phyloP scores from a whole-genome alignment of 2,329 filamentous ascomycete genomes.

The Claviceps sp. region DNA sequence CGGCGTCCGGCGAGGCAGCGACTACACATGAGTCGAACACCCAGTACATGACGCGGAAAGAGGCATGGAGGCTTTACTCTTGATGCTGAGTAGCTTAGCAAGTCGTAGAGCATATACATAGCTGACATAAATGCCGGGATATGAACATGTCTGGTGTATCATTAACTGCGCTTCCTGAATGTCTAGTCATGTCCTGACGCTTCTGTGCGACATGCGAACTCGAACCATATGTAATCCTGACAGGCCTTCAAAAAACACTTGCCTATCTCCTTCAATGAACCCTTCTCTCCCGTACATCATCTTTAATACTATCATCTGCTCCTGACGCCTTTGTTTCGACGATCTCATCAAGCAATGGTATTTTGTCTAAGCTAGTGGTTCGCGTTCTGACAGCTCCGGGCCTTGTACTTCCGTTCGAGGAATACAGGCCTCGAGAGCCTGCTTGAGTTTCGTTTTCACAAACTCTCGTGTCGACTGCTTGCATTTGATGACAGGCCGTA shows the following conservation, averaged over 20 bases:
- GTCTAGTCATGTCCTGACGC: not conserved
- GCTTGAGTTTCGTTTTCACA: not conserved
- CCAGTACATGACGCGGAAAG: not conserved
- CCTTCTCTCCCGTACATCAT: slow-evolving; percentile 35
- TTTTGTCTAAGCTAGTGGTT: slow-evolving; percentile 33
- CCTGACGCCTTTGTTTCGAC: slow-evolving; percentile 23
- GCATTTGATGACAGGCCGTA: slow-evolving; percentile 7
- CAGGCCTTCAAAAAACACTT: not conserved
- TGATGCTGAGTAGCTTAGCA: not conserved
- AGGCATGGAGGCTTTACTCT: not conserved
- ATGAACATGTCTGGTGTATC: not conserved
- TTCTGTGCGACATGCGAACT: not conserved
- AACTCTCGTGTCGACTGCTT: slow-evolving; percentile 7
- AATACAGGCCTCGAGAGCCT: not conserved
- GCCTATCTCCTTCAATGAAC: not conserved
- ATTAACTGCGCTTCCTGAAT: not conserved
- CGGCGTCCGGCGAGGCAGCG: not conserved
- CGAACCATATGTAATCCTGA: not conserved
- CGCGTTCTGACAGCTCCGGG: slow-evolving; percentile 11
- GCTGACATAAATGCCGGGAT: not conserved
- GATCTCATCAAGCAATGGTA: slow-evolving; percentile 41
- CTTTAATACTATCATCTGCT: slow-evolving; percentile 30
- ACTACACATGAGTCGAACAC: not conserved
- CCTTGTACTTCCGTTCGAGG: slow-evolving; percentile 7
- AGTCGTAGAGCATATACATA: not conserved